Base-by-base conservation (phyloP, 2,329 filamentous ascomycete genomes). In the Penicillium sp. region DNA sequence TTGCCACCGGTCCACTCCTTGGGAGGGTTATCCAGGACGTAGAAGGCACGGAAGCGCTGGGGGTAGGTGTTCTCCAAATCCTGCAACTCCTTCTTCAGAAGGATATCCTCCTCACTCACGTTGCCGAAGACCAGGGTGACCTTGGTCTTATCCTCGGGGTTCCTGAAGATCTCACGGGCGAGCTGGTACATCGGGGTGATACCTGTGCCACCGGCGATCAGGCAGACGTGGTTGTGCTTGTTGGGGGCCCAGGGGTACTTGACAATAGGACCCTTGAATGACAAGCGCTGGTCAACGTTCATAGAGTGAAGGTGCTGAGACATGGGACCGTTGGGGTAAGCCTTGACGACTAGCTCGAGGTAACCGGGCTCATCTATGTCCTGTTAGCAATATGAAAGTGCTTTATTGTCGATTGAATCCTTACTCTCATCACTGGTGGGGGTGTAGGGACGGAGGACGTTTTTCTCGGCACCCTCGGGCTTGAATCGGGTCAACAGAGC, bases 111-210 rank as follows among this genome's bases (percentile, higher is more conserved):
- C 76, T 97, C 89, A 22, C 76, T 77, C 52, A 96, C 75, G 76
- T 97, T 99, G 60, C 89, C 93, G 67, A 92, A 96, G 31, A 99
- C 81, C 28, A 99, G 83, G 5, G 92, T 97, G 35, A 99, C 90
- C 79, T 95, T 95, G 63, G 93, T 99, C 82, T 93, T 91, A 77
- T 99, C 93, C 36, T 88, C 82, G 53, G 92, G 89, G 81, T 96
- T 95, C 74, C 86, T 89, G 84, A 97, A 95, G 75, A 99, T 95
- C 67, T 85, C 81, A 55, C 89, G 89, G 58, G 83, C 79, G 38
- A 99, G 84, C 79, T 99, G 93, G 80, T 88, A 97, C 92, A 97
- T 96, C 61, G 93, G 93, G 10, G 93, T 93, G 72, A 99, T 95
- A 54, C 93, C 93, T 7, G 93, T 96, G 58, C 93, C 93, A 63